phyloP scores from a whole-genome alignment of 2,329 filamentous ascomycete species.

The Sclerotinia sclerotiorum region DNA sequence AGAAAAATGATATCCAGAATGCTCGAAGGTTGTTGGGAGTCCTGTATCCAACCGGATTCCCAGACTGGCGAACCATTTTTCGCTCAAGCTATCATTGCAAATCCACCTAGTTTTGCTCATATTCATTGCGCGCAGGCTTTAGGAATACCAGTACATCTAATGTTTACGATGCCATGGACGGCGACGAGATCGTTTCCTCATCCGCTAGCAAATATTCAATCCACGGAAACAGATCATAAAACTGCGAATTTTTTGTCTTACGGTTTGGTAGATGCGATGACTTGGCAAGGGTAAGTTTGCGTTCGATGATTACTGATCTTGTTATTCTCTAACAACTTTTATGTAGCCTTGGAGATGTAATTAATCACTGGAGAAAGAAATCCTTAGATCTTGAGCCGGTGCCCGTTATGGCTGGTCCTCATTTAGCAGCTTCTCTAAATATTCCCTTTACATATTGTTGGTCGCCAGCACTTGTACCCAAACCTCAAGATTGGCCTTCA shows the following conservation, averaged over 20 bases:
- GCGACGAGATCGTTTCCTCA: conserved; percentile 74
- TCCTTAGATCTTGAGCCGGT: conserved; percentile 70
- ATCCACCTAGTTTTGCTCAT: conserved; percentile 74
- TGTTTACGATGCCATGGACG: conserved; percentile 62
- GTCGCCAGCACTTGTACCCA: conserved; percentile 43
- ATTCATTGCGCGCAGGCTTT: conserved; percentile 11
- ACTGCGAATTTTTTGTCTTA: conserved; percentile 79
- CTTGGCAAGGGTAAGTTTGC: conserved; percentile 64
- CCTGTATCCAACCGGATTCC: conserved; percentile 62
- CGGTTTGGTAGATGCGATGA: conserved; percentile 76
- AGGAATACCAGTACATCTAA: conserved; percentile 13
- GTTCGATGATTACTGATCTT: neutral
- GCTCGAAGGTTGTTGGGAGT: conserved; percentile 76
- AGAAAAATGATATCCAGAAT: conserved; percentile 74
- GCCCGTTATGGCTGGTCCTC: conserved; percentile 73
- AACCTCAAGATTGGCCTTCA: conserved; percentile 39
- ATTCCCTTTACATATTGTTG: conserved; percentile 74
- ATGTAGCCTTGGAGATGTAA: conserved; percentile 62
- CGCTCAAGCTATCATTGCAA: conserved; percentile 76
- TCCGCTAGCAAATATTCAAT: conserved; percentile 67
- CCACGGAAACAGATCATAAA: conserved; percentile 63
- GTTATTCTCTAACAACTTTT: neutral
- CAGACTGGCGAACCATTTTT: conserved; percentile 48
- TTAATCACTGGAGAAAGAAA: conserved; percentile 69
- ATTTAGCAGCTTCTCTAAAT: conserved; percentile 66